Evolutionary conservation across 805 yeast species (phyloP).

Genomic region (Peterozyma toletana): DNA sequence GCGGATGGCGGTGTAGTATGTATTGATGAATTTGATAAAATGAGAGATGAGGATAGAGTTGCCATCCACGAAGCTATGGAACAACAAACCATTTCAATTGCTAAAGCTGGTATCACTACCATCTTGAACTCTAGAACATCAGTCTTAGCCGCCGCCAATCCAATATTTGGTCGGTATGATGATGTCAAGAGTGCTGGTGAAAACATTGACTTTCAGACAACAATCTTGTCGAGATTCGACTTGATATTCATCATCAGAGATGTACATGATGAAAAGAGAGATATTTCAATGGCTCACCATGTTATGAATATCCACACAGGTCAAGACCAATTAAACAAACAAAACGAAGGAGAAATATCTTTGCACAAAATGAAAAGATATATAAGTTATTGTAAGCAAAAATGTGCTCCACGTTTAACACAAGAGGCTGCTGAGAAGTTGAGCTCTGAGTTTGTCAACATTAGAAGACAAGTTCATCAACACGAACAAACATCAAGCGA

Average conservation of each 20-base stretch:
- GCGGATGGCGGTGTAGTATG: constrained; percentile 99
- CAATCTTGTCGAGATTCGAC: constrained; percentile 94
- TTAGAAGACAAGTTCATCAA: constrained; percentile 74
- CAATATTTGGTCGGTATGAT: constrained; percentile 93
- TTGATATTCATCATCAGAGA: constrained; percentile 97
- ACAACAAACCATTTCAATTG: constrained; percentile 97
- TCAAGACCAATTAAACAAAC: constrained; percentile 37
- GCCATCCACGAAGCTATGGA: constrained; percentile 99
- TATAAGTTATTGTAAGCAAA: constrained; percentile 80
- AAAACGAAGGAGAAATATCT: constrained; percentile 77
- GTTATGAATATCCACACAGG: constrained; percentile 94
- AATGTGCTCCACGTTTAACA: constrained; percentile 89
- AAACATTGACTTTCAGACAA: constrained; percentile 95
- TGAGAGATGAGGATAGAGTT: constrained; percentile 98
- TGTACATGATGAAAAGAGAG: constrained; percentile 82
- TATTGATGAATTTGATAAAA: constrained; percentile 98
- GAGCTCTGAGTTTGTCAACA: constrained; percentile 87
- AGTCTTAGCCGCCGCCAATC: constrained; percentile 97
- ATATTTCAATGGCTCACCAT: constrained; percentile 85
- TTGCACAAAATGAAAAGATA: constrained; percentile 87
- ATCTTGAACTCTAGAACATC: constrained; percentile 93
- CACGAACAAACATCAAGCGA: constrained; percentile 79
- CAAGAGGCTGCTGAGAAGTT: constrained; percentile 86
- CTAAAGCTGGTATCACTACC: constrained; percentile 98
- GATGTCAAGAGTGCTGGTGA: constrained; percentile 96